Percentiles rank a stretch among this genome's conserved stretches.
These are phyloP conservation scores for Rhodotorula kratochvilovae DNA, from an alignment of 768 basidiomycete genomes.

Conservation along the genomic window DNA sequence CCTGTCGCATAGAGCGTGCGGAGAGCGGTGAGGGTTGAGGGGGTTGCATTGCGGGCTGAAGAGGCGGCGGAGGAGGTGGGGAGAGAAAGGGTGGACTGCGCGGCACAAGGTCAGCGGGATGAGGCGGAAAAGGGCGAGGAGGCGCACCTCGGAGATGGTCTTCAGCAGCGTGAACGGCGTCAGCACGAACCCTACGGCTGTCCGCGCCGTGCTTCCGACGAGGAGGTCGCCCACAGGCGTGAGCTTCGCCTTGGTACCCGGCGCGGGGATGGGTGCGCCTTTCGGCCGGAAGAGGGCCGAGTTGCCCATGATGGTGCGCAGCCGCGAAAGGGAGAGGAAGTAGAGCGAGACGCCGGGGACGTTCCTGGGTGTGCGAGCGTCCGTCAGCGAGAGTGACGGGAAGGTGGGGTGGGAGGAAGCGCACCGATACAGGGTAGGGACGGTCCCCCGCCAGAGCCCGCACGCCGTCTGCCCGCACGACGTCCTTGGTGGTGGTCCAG, in stretches of 20 bases:
- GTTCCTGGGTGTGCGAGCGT: constrained; percentile 44
- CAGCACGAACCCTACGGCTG: constrained; percentile 49
- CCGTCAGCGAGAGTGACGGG: background rate
- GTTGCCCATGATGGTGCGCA: constrained; percentile 45
- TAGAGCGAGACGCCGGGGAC: constrained; percentile 52
- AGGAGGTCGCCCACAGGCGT: constrained; percentile 48
- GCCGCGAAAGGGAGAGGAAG: constrained; percentile 50
- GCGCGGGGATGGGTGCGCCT: background rate
- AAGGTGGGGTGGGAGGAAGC: background rate
- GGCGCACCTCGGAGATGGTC: constrained; percentile 49
- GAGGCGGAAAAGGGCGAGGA: background rate
- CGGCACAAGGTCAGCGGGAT: background rate
- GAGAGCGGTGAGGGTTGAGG: constrained; percentile 39
- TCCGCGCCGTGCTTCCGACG: constrained; percentile 49
- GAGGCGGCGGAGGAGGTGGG: background rate
- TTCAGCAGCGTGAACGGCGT: constrained; percentile 52
- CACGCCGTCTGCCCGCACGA: constrained; percentile 26
- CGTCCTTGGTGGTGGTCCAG: constrained; percentile 14
- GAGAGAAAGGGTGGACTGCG: background rate
- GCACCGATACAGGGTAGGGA: constrained; percentile 38
- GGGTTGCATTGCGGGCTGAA: background rate
- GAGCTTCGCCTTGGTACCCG: constrained; percentile 46
- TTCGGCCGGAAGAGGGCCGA: constrained; percentile 44
- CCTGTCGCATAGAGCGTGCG: constrained; percentile 44
- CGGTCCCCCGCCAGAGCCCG: constrained; percentile 36